Evolutionary conservation across 176 grass and related monocot genomes (phyloP).

Genomic region (Luzula sylvatica): DNA sequence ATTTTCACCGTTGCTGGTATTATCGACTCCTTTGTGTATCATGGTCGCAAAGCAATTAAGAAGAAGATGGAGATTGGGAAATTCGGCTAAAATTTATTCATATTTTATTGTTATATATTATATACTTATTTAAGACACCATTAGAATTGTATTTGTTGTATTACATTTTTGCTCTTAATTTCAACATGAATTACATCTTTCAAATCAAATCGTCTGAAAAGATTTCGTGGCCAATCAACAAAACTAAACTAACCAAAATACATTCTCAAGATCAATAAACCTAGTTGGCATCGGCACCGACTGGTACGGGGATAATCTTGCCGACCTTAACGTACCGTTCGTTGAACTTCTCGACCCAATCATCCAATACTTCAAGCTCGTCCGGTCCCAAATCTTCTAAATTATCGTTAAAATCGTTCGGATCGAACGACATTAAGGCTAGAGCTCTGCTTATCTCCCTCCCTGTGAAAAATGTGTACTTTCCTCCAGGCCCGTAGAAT

Average conservation of each 20-base stretch:
- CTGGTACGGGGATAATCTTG: constrained; percentile 16
- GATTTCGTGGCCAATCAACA: too few relatives aligned
- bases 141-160: too few relatives aligned
- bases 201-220: too few relatives aligned
- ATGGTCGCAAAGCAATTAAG: constrained; percentile 86
- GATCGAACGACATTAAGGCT: constrained; percentile 94
- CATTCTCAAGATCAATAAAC: too few relatives aligned
- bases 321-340: constrained; percentile 79
- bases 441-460: constrained; percentile 73
- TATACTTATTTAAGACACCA: too few relatives aligned
- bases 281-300: neutral
- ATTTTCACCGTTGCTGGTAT: constrained; percentile 89
- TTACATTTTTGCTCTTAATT: too few relatives aligned
- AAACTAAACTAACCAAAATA: too few relatives aligned
- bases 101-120: neutral
- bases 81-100: constrained; percentile 29
- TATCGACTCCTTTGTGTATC: constrained; percentile 88
- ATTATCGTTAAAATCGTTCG: constrained; percentile 61
- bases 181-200: too few relatives aligned
- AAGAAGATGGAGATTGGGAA: constrained; percentile 97
- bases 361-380: constrained; percentile 71
- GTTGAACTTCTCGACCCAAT: constrained; percentile 89
- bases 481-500: constrained; percentile 82
- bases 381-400: constrained; percentile 49
- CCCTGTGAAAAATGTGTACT: constrained; percentile 83